Percentiles rank a stretch among this genome's conserved stretches.
phyloP scores from a whole-genome alignment of 768 basidiomycete species.

The Rhodotorula babjevae region DNA sequence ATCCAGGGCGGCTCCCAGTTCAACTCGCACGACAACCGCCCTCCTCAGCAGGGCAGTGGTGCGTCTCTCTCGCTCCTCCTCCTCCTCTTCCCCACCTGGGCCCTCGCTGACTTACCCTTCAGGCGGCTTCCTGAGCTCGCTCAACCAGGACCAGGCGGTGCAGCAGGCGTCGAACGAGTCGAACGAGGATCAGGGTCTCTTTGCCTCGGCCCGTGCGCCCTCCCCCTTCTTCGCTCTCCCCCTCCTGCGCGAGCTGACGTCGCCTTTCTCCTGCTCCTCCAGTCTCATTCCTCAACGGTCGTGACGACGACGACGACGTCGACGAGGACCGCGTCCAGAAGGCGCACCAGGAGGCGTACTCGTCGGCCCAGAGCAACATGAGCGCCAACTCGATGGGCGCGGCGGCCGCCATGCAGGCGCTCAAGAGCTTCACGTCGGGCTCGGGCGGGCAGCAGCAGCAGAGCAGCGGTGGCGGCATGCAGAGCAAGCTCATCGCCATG shows the following conservation, averaged over 20 bases:
- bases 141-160: constrained; percentile 18
- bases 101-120: neutral
- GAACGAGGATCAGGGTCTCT: constrained; percentile 15
- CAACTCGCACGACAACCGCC: constrained; percentile 19
- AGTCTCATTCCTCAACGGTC: constrained; percentile 24
- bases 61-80: neutral
- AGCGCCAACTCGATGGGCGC: constrained; percentile 4
- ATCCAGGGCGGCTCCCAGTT: constrained; percentile 11
- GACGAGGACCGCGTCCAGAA: constrained; percentile 29
- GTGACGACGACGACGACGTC: constrained; percentile 20
- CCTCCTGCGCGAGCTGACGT: neutral
- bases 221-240: neutral
- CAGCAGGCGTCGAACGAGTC: constrained; percentile 12
- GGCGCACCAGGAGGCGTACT: constrained; percentile 30
- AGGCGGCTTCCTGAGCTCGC: neutral
- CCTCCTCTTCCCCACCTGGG: neutral
- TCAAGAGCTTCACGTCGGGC: constrained; percentile 18
- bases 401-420: constrained; percentile 32
- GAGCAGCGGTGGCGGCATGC: constrained; percentile 7
- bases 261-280: neutral
- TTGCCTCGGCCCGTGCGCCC: constrained; percentile 16
- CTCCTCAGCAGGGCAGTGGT: neutral
- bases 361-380: constrained; percentile 10
- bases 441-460: neutral
- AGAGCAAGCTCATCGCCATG: constrained; percentile 26